Evolutionary conservation across 495 filamentous ascomycete genomes (phyloP).

Genomic region (Hypoxylon perforatum): DNA sequence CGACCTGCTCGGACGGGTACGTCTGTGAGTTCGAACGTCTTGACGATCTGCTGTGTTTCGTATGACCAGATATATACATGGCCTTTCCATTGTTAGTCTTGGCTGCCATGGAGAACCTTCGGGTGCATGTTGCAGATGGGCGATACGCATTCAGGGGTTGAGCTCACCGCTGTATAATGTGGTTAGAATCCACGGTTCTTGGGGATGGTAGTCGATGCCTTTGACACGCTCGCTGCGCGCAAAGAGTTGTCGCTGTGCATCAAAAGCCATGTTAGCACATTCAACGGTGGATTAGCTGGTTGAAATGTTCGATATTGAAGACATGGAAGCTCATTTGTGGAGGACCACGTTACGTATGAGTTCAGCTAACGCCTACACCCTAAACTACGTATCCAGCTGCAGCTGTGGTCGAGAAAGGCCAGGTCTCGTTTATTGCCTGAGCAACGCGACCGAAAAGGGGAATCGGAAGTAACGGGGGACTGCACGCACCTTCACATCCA

Average conservation of each 20-base stretch:
- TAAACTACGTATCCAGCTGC: neutral
- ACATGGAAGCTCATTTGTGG: slow-evolving; percentile 12
- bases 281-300: slow-evolving; percentile 42
- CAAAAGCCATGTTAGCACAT: slow-evolving; percentile 49
- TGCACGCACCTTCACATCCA: slow-evolving; percentile 86
- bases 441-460: slow-evolving; percentile 15
- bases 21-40: slow-evolving; percentile 99
- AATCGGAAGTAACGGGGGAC: slow-evolving; percentile 36
- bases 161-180: slow-evolving; percentile 88
- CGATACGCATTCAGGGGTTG: neutral
- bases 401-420: slow-evolving; percentile 25
- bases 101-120: slow-evolving; percentile 9
- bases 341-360: neutral
- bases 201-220: slow-evolving; percentile 96
- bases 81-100: slow-evolving; percentile 65
- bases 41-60: slow-evolving; percentile 96
- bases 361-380: slow-evolving; percentile 6
- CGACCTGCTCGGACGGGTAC: slow-evolving; percentile 97
- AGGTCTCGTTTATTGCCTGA: slow-evolving; percentile 17
- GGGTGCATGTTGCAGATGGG: neutral
- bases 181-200: slow-evolving; percentile 96
- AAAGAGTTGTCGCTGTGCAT: slow-evolving; percentile 78
- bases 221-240: slow-evolving; percentile 92
- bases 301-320: slow-evolving; percentile 22
- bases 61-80: slow-evolving; percentile 99